Evolutionary conservation across 2,329 filamentous ascomycete species (phyloP).

Genomic region (Colletotrichum nymphaeae): DNA sequence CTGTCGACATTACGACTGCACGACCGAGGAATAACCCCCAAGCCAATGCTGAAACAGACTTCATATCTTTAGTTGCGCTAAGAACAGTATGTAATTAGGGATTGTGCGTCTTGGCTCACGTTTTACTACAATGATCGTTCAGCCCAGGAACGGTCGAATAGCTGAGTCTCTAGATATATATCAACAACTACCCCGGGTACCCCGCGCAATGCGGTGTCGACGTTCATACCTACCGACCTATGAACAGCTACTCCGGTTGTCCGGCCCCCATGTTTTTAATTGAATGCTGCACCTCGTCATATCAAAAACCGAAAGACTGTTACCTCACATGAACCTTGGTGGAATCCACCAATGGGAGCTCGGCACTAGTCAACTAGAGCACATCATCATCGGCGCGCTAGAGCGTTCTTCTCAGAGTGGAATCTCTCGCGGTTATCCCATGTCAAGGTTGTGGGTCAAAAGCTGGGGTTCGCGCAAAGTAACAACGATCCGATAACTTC

Average conservation of each 20-base stretch:
- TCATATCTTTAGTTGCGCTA: background rate
- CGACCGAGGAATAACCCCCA: background rate
- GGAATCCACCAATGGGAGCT: conserved; percentile 17
- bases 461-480: background rate
- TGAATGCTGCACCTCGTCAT: background rate
- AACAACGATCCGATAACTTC: background rate
- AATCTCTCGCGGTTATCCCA: background rate
- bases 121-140: background rate
- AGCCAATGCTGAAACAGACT: background rate
- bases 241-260: background rate
- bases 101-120: no score
- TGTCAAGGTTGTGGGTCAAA: background rate
- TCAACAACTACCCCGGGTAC: background rate
- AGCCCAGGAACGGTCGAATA: background rate
- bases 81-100: background rate
- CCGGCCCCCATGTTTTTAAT: background rate
- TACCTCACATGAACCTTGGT: background rate
- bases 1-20: background rate
- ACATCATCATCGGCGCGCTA: background rate
- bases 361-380: no score
- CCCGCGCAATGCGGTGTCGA: background rate
- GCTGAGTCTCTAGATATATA: background rate
- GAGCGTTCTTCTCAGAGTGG: background rate
- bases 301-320: conserved; percentile 9
- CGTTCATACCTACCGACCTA: background rate